Percentiles rank a stretch among this genome's conserved stretches.
Conservation (phyloP, 169 alveolate genomes). For the Theileria annulata region DNA sequence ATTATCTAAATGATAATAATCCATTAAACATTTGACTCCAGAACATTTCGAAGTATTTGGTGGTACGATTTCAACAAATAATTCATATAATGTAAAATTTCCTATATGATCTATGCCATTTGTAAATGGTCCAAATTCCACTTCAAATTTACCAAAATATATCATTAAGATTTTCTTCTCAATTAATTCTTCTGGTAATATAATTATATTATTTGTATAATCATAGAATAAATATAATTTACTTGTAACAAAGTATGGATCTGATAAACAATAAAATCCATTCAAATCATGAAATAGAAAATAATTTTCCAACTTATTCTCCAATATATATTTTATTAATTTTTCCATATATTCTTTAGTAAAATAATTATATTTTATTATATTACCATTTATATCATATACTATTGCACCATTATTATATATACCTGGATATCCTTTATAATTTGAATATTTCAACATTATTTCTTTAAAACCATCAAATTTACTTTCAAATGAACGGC, state of each 20-base stretch:
- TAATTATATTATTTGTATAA: neutral
- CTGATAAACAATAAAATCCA: neutral
- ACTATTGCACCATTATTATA: constrained; percentile 64
- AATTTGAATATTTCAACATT: neutral
- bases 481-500: neutral
- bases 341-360: neutral
- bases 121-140: neutral
- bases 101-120: neutral
- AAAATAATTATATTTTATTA: constrained; percentile 16
- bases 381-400: constrained; percentile 31
- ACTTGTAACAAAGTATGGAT: neutral
- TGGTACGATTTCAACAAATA: constrained; percentile 43
- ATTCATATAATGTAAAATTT: neutral
- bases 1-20: neutral
- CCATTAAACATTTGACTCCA: constrained; percentile 42
- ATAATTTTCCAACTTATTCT: neutral
- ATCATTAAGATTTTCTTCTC: neutral
- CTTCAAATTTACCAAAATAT: neutral
- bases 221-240: neutral
- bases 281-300: constrained; percentile 7
- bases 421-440: constrained; percentile 54
- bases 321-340: neutral
- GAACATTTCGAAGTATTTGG: constrained; percentile 18
- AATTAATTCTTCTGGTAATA: neutral
- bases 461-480: constrained; percentile 3